Base-by-base conservation (phyloP, 2,329 filamentous ascomycete genomes). In the Trichophaea hybrida region DNA sequence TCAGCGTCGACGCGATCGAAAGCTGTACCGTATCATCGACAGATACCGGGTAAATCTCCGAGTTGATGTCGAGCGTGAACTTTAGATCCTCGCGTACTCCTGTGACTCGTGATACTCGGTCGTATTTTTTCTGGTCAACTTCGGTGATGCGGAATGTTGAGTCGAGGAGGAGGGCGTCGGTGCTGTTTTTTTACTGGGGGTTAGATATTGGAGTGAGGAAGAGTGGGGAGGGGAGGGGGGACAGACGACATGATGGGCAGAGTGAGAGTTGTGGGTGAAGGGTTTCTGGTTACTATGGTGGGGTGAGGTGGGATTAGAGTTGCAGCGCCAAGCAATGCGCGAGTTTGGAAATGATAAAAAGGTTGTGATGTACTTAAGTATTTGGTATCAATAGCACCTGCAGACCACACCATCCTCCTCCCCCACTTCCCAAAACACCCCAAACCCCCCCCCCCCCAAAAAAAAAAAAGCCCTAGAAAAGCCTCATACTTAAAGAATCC, bases 21-120 rank as follows among this genome's bases (percentile, higher is more conserved):
- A 96, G 77, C 65, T 86, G 84, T 60, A 98, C 73, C 12, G 78
- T 84, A 68, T 95, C 90, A 70, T 85, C 86, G 6, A 82, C 75
- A 43, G 76, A 72, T 68, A 86, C 81, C 1, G 87, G 87, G 74
- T 93, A 96, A 6, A 98, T 81, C 74, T 98, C 91, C 60, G 82
- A 85, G 77, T 97, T 96, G 74, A 97, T 83, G 75, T 98, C 93
- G 62, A 98, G 85, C 5, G 82, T 84, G 76, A 97, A 83, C 65
- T 81, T 78, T 68, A 80, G 80, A 74, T 94, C 88, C 67, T 80
- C 77, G 31, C 85, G 91, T 55, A 80, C 86, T 70, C 82, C 89
- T 58, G 77, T 81, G 70, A 97, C 81, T 68, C 93, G 91, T 58
- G 88, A 86, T 32, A 96, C 91, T 65, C 91, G 88, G 75, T 97